Conservation (phyloP, 805 yeast species). For the Metschnikowia aberdeeniae region DNA sequence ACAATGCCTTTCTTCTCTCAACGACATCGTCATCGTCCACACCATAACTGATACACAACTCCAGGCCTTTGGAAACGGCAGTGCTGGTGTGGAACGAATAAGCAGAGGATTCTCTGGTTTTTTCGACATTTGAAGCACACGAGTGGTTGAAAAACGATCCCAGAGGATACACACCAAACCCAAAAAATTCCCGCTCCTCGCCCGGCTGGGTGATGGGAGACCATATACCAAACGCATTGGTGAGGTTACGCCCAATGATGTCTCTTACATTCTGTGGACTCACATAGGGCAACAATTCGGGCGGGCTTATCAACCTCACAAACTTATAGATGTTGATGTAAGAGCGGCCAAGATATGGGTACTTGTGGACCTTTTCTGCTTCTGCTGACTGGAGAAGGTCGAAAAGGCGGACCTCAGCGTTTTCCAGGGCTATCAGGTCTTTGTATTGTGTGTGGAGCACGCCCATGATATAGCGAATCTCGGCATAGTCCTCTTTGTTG, state of each 20-base stretch:
- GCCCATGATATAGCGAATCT: slow-evolving; percentile 44
- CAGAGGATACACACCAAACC: slow-evolving; percentile 56
- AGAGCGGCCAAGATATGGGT: slow-evolving; percentile 46
- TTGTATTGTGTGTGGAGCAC: slow-evolving; percentile 10
- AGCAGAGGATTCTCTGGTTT: slow-evolving; percentile 34
- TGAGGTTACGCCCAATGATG: slow-evolving; percentile 55
- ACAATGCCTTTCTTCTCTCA: slow-evolving; percentile 40
- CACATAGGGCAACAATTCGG: slow-evolving; percentile 29
- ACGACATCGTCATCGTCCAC: slow-evolving; percentile 39
- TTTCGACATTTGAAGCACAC: slow-evolving; percentile 53
- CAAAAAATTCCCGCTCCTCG: slow-evolving; percentile 53
- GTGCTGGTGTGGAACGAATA: slow-evolving; percentile 36
- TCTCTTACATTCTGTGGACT: slow-evolving; percentile 39
- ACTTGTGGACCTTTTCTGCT: slow-evolving; percentile 38
- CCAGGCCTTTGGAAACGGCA: slow-evolving; percentile 42
- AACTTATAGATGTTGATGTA: slow-evolving; percentile 48
- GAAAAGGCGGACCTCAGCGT: slow-evolving; percentile 24
- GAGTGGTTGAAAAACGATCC: slow-evolving; percentile 70
- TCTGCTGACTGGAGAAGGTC: slow-evolving; percentile 51
- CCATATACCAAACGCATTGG: slow-evolving; percentile 72
- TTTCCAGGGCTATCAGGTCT: slow-evolving; percentile 1
- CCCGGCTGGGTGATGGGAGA: slow-evolving; percentile 33
- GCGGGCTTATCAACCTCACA: slow-evolving; percentile 37
- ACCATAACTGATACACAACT: slow-evolving; percentile 61
- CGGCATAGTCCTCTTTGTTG: slow-evolving; percentile 51